Evolutionary conservation across 2,329 filamentous ascomycete genomes (phyloP).

Genomic region (Sarocladiaceae sp.): DNA sequence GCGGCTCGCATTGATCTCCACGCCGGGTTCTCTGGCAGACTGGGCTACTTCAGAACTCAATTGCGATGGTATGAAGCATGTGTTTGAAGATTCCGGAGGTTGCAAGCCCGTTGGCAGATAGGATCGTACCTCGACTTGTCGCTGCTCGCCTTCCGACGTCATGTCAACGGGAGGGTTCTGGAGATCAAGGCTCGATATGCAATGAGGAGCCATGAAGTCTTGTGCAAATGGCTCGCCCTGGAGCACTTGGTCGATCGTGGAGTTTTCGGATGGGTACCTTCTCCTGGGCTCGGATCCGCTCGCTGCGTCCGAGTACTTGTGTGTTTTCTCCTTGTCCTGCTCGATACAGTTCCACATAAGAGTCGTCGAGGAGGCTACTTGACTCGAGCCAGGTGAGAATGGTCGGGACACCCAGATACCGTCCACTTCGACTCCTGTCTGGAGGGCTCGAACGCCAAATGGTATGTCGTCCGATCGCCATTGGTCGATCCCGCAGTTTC

Average conservation of each 20-base stretch:
- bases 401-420: constrained; percentile 72
- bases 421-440: constrained; percentile 78
- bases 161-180: too few species aligned
- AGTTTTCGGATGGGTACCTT: constrained; percentile 11
- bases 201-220: background rate
- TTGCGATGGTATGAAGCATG: too few species aligned
- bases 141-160: too few species aligned
- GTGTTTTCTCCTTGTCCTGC: constrained; percentile 1
- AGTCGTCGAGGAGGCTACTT: constrained; percentile 19
- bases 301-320: background rate
- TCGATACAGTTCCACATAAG: constrained; percentile 13
- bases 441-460: constrained; percentile 81
- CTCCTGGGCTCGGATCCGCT: constrained; percentile 13
- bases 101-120: constrained; percentile 8
- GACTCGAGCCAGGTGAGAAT: constrained; percentile 30
- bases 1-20: too few species aligned
- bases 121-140: background rate
- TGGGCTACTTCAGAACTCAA: too few species aligned
- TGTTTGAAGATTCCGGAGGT: too few species aligned
- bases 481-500: constrained; percentile 44
- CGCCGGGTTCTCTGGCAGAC: background rate
- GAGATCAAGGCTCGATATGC: background rate
- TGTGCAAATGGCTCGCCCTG: background rate
- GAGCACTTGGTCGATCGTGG: background rate
- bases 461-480: constrained; percentile 58